Evolutionary conservation across 805 yeast genomes (phyloP), one percentile per base, ranked within the genome.

Genomic region (Monosporozyma solicola): DNA sequence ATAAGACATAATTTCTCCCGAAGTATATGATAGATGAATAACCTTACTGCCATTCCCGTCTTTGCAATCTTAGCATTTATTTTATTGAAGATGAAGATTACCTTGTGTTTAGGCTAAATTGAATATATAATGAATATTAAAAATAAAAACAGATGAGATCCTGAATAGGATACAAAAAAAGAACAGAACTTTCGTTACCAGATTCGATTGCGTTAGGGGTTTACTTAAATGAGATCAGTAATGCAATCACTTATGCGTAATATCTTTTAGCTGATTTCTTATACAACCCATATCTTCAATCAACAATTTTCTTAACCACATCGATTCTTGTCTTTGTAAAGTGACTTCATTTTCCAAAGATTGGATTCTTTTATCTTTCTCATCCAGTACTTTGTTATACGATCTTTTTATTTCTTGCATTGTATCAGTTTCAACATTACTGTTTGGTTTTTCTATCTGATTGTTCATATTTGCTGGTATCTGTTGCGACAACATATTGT

Each of bases 241-340:
- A 16, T 5, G 15, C 2, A 11, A n/a, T 47, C 27, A 48, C 33
- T 43, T 47, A 10, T 78, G 75, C 3, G 31, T 48, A 47, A 53
- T 47, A 33, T 57, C 55, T 32, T 57, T 55, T 13, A 60, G 52
- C 41, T 54, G 49, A 24, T 54, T 56, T 44, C 64, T 52, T 4
- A 62, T 57, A 52, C 53, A 55, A 7, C 61, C 64, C 61, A 62
- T 54, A 41, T 62, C 64, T 46, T 62, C 66, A 35, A 61, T 56
- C 4, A 62, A 52, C 57, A 62, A 53, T 45, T 59, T 62, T 29
- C 60, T 55, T 31, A 62, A 51, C 62, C 62, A 60, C 24, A 50
- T 16, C 1, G 61, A 55, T 43, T 62, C 65, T 47, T 60, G 60
- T 39, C 62, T 51, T 49, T 61, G 63, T 16, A 54, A 31, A 22